Evolutionary conservation across 305 asterid species (phyloP), one percentile per base, ranked within the genome.

Genomic region (Petunia hybrid): DNA sequence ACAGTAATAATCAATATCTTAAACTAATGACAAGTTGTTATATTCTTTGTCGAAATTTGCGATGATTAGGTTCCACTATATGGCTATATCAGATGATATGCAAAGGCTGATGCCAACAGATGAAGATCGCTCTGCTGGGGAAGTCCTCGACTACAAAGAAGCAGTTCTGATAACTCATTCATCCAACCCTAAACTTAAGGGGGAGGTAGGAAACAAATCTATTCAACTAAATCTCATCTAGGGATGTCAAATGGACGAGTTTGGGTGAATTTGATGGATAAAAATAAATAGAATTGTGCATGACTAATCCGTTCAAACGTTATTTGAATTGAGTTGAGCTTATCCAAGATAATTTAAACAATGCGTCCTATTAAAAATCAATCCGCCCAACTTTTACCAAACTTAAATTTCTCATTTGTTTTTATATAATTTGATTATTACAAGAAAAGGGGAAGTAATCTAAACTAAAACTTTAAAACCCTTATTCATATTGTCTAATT

Each of bases 51-150:
- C 40, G 8, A 13, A 22, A 22, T 42, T 12, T 78, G 46, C 8
- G 36, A 46, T 75, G 2, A 35, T 61, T 81, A 91, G 95, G 90
- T 91, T 93, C 56, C 82, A 79, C 78, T 88, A 91, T 88, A 91
- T 91, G 95, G 97, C 90, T 35, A 81, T 91, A 74, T 88, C 94
- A 1, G 95, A 91, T 57, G 82, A 88, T 40, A 86, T 60, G 55
- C 95, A 91, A 82, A 84, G 88, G 57, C 13, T 85, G 16, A 91
- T 92, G 97, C 95, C 97, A n/a, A 85, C 91, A 8, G 81, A 79
- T 6, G 4, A n/a, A 1, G 97, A 91, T 83, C 85, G 92, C 10
- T 1, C 31, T n/a, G 39, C 0, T 2, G 96, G 96, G 1, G 82
- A 53, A 4, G 71, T 0, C 14, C 96, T 93, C 16, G 90, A 80